Conservation (phyloP, 495 filamentous ascomycete genomes). For the Aspergillus baeticus region DNA sequence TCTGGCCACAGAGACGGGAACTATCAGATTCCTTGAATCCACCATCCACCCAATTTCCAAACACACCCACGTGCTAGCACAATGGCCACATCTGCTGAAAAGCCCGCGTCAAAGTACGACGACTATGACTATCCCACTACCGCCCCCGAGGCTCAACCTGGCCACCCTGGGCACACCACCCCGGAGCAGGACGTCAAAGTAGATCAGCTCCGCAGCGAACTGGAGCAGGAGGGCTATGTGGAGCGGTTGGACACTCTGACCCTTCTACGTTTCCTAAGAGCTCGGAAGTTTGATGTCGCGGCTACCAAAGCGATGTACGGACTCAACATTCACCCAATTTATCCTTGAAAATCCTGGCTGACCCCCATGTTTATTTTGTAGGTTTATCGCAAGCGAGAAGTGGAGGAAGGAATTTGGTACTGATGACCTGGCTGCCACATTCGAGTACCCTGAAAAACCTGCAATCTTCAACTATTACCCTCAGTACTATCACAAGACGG, state of each 20-base stretch:
- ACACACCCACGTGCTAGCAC: slow-evolving; percentile 16
- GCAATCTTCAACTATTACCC: slow-evolving; percentile 91
- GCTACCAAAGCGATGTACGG: slow-evolving; percentile 82
- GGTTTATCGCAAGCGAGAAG: slow-evolving; percentile 88
- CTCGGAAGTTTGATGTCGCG: slow-evolving; percentile 90
- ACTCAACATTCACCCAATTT: background rate
- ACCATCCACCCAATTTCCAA: slow-evolving; percentile 9
- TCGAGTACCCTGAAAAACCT: slow-evolving; percentile 86
- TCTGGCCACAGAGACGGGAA: background rate
- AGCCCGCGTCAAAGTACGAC: slow-evolving; percentile 86
- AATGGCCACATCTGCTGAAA: slow-evolving; percentile 40
- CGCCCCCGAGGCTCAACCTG: slow-evolving; percentile 62
- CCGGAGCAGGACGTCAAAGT: slow-evolving; percentile 88
- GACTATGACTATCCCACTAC: slow-evolving; percentile 90
- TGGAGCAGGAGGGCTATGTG: slow-evolving; percentile 81
- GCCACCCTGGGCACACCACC: slow-evolving; percentile 89
- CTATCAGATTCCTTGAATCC: background rate
- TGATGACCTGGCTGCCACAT: slow-evolving; percentile 77
- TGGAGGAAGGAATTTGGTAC: slow-evolving; percentile 87
- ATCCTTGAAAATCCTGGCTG: slow-evolving; percentile 10
- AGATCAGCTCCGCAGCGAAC: slow-evolving; percentile 73
- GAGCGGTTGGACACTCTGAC: slow-evolving; percentile 88
- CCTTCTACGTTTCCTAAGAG: slow-evolving; percentile 86
- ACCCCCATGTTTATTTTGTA: slow-evolving; percentile 32
- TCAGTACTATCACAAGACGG: slow-evolving; percentile 99